Base-by-base conservation (phyloP, 1,284 basidiomycete species). In the Boletus sp. region DNA sequence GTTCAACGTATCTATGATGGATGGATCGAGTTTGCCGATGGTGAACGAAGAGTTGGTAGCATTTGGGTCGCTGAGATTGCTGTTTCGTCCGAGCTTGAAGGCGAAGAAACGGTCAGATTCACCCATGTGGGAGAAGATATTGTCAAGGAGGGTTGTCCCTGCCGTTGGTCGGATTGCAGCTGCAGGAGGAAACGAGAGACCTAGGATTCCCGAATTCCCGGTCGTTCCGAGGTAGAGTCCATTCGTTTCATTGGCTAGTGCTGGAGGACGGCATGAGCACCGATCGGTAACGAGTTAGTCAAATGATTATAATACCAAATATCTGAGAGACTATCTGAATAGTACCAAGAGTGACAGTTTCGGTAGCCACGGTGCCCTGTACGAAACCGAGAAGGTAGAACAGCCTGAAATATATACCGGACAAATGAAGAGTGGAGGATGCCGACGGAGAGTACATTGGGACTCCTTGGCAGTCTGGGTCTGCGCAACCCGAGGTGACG, bases 161-260 rank as follows among this genome's bases (percentile, higher is more conserved):
- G 65, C 53, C 0, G 68, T 72, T 25, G 66, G 57, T 30, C 68
- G 57, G 23, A 82, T 80, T n/a, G 75, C 66, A 4, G 78, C 75
- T 40, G 70, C 67, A 14, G 68, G 62, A 5, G 76, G 64, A 57
- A 82, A 81, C 3, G 74, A 68, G 27, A 82, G 71, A 6, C 80
- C 80, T 23, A 81, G 61, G 29, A 82, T 77, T 4, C 80, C 80
- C 41, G 79, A 80, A 53, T 76, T 75, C n/a, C 72, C 74, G 1
- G 72, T 74, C 14, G 61, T 62, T 14, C 70, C 61, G 20, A 82
- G 69, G 12, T 69, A 71, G 30, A 82, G 70, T 14, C 69, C 71
- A 16, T 60, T 54, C 2, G 76, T 78, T 41, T 62, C 50, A 49
- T 76, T 72, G 29, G 72, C 79, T 9, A 78, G 56, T 22, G 76